A percentile compares a stretch with the other conserved stretches of the same genome.
Evolutionary conservation across 768 basidiomycete genomes (phyloP).

Genomic region (Lactifluus rugatus): DNA sequence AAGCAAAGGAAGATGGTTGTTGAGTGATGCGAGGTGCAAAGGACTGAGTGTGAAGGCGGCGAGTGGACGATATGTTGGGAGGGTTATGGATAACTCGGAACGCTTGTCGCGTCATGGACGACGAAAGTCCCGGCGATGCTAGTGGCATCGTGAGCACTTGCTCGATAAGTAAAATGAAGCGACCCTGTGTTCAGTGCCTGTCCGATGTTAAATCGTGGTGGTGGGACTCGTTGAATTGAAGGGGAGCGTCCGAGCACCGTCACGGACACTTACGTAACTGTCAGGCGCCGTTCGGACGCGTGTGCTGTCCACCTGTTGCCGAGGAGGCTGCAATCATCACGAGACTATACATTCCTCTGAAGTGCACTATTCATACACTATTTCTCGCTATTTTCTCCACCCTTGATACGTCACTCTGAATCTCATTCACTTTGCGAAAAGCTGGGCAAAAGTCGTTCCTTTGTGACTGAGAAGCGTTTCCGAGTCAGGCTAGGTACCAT

Average conservation of each 20-base stretch:
- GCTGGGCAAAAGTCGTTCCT: conserved; percentile 38
- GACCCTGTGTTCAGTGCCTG: background rate
- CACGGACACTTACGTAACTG: too few species aligned
- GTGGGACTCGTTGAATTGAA: too few species aligned
- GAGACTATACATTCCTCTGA: too few species aligned
- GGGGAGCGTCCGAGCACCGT: too few species aligned
- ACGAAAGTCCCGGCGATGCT: conserved; percentile 25
- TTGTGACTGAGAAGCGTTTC: conserved; percentile 28
- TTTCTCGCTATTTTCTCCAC: background rate
- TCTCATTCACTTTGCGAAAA: conserved; percentile 26
- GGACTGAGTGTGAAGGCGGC: conserved; percentile 39
- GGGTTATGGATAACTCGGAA: conserved; percentile 19
- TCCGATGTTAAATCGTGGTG: too few species aligned
- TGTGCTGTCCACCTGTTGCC: too few species aligned
- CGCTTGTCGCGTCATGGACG: conserved; percentile 21
- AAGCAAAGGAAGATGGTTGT: conserved; percentile 27
- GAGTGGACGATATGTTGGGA: conserved; percentile 23
- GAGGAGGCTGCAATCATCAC: too few species aligned
- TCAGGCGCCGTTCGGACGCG: background rate
- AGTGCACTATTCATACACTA: background rate
- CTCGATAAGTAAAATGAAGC: background rate
- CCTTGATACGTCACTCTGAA: background rate
- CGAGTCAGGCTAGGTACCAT: background rate
- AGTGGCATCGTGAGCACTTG: conserved; percentile 24
- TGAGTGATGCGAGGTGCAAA: conserved; percentile 28